A percentile compares a stretch with the other conserved stretches of the same genome.
Conservation (phyloP, 2,329 filamentous ascomycete genomes). For the Pseudohalonectria lignicola region DNA sequence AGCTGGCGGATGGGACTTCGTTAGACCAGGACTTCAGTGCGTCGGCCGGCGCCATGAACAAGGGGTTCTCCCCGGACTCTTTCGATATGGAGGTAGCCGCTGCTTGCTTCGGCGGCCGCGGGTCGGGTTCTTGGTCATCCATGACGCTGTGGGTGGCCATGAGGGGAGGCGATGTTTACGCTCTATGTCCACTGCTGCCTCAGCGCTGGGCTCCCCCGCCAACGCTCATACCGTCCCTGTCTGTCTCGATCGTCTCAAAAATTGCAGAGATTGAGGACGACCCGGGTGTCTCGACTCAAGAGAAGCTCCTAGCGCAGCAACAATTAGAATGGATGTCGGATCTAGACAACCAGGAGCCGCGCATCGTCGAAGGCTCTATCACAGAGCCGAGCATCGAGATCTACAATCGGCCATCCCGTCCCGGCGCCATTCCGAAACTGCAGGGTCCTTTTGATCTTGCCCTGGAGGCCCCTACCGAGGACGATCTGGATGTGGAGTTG, state of each 20-base stretch:
- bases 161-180: conserved; percentile 85
- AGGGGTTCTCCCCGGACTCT: conserved; percentile 76
- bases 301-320: conserved; percentile 49
- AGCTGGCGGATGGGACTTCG: conserved; percentile 73
- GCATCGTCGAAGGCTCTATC: conserved; percentile 34
- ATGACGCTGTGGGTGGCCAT: conserved; percentile 99
- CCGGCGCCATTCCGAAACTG: conserved; percentile 46
- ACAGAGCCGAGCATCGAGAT: conserved; percentile 42
- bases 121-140: conserved; percentile 76
- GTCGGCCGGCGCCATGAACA: conserved; percentile 61
- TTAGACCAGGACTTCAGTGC: conserved; percentile 76
- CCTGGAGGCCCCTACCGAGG: conserved; percentile 36
- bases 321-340: conserved; percentile 60
- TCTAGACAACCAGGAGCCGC: conserved; percentile 51
- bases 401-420: conserved; percentile 43
- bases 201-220: conserved; percentile 72
- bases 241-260: conserved; percentile 71
- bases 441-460: conserved; percentile 52
- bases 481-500: conserved; percentile 45
- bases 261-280: conserved; percentile 52
- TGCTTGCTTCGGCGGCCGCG: conserved; percentile 61
- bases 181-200: conserved; percentile 81
- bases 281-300: conserved; percentile 35
- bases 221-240: conserved; percentile 70
- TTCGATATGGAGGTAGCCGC: conserved; percentile 92